Evolutionary conservation across 768 basidiomycete species (phyloP), one percentile per base, ranked within the genome.

Genomic region (Brasilioporus rufonigricans): DNA sequence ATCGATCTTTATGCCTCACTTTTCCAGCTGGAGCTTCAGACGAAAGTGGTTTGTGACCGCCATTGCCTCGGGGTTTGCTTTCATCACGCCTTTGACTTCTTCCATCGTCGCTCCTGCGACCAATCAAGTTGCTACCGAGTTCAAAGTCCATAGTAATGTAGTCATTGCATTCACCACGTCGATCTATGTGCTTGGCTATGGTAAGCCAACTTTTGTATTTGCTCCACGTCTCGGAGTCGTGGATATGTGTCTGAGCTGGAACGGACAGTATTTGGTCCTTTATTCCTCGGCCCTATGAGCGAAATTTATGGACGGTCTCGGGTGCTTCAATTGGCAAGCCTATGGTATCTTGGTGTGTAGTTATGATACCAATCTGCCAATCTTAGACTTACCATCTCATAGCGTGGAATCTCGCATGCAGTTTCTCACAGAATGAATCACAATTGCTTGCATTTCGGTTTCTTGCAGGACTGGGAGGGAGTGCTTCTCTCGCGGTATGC

Each of bases 91-190:
- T 0, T 74, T 90, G 0, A 83, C 87, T 0, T 91, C 89, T 5
- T 81, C 87, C 5, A 89, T 89, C 83, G 73, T 89, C 1, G 84
- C 89, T 0, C 88, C 88, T 0, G 88, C 87, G 0, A 72, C 76
- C 0, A 55, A 59, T 4, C 76, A 82, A 49, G 61, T 91, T 0
- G 83, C 75, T 3, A 53, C 65, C 3, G 67, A 81, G 19, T 84
- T 91, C 56, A 75, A 80, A 1, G 77, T 89, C 26, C 82, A 77
- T 10, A 82, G 65, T 61, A 56, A 60, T 2, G 77, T 74, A 1
- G 50, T 82, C 4, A 70, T 81, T 19, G 81, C 80, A 1, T 78
- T 91, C 70, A 80, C 77, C 26, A 82, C 80, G 0, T 86, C 85
- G 0, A 79, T 82, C 10, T 84, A 82, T 50, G 70, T 83, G 0